A percentile compares a stretch with the other conserved stretches of the same genome.
Evolutionary conservation across 2,329 filamentous ascomycete species (phyloP).

Genomic region (Bipolaris cookei): DNA sequence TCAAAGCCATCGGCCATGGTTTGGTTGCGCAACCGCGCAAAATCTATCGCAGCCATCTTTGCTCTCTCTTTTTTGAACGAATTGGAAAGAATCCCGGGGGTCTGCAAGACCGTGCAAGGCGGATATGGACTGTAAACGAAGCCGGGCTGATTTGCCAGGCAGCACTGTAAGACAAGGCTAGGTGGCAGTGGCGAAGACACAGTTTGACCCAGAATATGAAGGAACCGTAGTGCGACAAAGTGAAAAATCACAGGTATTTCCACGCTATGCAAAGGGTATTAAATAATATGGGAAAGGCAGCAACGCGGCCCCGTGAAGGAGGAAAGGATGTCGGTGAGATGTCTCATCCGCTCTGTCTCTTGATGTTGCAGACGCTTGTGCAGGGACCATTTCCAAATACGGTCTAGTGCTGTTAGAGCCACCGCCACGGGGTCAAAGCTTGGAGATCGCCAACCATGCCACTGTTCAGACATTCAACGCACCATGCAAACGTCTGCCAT

Average conservation of each 20-base stretch:
- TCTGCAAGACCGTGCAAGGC: not conserved
- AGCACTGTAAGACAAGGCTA: slow-evolving; percentile 10
- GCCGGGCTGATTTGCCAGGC: slow-evolving; percentile 3
- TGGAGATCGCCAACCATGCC: slow-evolving; percentile 24
- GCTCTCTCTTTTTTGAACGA: not conserved
- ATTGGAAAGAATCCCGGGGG: not conserved
- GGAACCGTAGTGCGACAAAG: slow-evolving; percentile 20
- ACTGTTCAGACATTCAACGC: slow-evolving; percentile 30
- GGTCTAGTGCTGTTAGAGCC: slow-evolving; percentile 20
- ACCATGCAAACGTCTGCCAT: slow-evolving; percentile 28
- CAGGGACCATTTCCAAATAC: slow-evolving; percentile 15
- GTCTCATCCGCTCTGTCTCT: slow-evolving; percentile 12
- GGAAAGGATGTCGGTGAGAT: slow-evolving; percentile 13
- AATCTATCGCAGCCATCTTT: slow-evolving; percentile 56
- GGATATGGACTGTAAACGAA: slow-evolving; percentile 1
- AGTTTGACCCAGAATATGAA: slow-evolving; percentile 26
- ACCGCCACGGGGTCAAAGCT: slow-evolving; percentile 34
- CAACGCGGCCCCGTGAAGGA: slow-evolving; percentile 5
- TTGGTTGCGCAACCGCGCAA: slow-evolving; percentile 77
- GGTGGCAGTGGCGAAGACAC: slow-evolving; percentile 42
- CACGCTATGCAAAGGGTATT: slow-evolving; percentile 39
- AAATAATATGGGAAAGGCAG: slow-evolving; percentile 14
- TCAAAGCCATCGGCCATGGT: slow-evolving; percentile 90
- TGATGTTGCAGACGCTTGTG: slow-evolving; percentile 14
- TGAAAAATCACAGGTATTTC: slow-evolving; percentile 29